phyloP scores from a whole-genome alignment of 164 flowering plant genomes.

The Stephania yunnanensis region DNA sequence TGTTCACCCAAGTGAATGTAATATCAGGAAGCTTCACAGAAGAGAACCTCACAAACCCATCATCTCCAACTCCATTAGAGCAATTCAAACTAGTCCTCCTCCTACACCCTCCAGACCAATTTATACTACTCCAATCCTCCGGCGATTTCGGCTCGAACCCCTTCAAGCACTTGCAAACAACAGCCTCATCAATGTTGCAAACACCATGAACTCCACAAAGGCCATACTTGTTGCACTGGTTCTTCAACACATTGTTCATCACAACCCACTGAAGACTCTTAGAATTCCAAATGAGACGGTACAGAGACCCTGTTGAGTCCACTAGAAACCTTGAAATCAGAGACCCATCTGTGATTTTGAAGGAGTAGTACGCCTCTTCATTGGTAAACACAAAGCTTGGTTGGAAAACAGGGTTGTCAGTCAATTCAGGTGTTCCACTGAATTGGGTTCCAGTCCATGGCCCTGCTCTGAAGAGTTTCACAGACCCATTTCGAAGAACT shows the following conservation, averaged over 20 bases:
- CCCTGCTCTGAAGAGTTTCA: neutral
- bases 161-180: conserved; percentile 13
- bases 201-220: conserved; percentile 6
- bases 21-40: conserved; percentile 8
- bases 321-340: conserved; percentile 2
- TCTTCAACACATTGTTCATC: neutral
- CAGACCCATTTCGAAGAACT: neutral
- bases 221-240: neutral
- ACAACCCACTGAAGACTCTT: neutral
- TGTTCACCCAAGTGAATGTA: neutral
- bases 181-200: conserved; percentile 2
- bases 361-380: conserved; percentile 13
- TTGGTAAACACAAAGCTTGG: neutral
- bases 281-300: neutral
- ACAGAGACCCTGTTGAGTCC: conserved; percentile 6
- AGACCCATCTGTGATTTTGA: neutral
- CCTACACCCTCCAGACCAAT: conserved; percentile 16
- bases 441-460: conserved; percentile 7
- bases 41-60: neutral
- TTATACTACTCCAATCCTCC: conserved; percentile 5
- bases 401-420: neutral
- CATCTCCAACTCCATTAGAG: conserved; percentile 4
- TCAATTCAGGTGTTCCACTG: neutral
- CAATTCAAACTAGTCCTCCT: conserved; percentile 9
- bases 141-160: conserved; percentile 19